Conservation (phyloP, 169 alveolate genomes). For the Plasmodium billcollinsi region DNA sequence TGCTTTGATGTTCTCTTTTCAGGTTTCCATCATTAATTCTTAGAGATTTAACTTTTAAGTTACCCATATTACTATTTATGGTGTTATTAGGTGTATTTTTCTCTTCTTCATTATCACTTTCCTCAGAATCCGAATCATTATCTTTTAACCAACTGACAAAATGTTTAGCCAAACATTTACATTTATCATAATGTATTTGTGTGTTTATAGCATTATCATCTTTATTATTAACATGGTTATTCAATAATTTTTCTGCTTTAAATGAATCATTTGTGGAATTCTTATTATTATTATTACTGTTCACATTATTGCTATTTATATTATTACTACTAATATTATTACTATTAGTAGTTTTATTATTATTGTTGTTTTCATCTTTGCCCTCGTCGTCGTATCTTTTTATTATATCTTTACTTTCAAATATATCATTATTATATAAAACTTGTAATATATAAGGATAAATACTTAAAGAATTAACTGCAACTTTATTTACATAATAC, state of each 20-base stretch:
- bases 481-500: constrained; percentile 83
- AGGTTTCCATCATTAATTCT: constrained; percentile 53
- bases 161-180: constrained; percentile 87
- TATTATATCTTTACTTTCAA: constrained; percentile 86
- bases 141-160: constrained; percentile 88
- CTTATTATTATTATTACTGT: no score
- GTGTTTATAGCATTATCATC: no score
- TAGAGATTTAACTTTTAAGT: constrained; percentile 58
- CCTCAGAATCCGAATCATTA: constrained; percentile 81
- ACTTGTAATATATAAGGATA: constrained; percentile 89
- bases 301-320: no score
- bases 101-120: constrained; percentile 73
- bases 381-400: constrained; percentile 78
- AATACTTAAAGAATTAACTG: constrained; percentile 80
- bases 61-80: constrained; percentile 28
- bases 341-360: constrained; percentile 62
- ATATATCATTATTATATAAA: constrained; percentile 86
- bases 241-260: no score
- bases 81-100: constrained; percentile 46
- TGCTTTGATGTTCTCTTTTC: constrained; percentile 13
- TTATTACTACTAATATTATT: constrained; percentile 77
- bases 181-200: constrained; percentile 16
- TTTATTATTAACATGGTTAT: no score
- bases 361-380: constrained; percentile 2
- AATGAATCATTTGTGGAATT: no score